phyloP scores from a whole-genome alignment of 1,139 yeast species.

The Lipomyces yarrowii region DNA sequence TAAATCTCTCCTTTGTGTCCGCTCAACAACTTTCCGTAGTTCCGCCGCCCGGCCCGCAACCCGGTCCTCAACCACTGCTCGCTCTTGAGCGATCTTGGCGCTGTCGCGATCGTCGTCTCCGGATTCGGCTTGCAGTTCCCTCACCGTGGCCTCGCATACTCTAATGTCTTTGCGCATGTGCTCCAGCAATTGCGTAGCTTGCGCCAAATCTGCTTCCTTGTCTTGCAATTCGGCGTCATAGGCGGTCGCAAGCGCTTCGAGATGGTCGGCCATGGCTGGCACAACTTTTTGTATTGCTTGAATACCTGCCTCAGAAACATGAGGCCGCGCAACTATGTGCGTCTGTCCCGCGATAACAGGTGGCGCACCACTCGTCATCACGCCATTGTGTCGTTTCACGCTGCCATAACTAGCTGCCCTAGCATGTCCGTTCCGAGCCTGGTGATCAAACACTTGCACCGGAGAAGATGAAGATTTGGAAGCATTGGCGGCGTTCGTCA shows the following conservation, averaged over 20 bases:
- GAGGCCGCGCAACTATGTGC: constrained; percentile 33
- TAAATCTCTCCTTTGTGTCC: constrained; percentile 58
- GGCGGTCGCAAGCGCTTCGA: constrained; percentile 57
- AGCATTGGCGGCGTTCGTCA: background rate
- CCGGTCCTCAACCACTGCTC: constrained; percentile 36
- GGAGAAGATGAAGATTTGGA: constrained; percentile 33
- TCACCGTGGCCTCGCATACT: constrained; percentile 37
- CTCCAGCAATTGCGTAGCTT: constrained; percentile 49
- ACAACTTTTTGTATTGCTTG: constrained; percentile 52
- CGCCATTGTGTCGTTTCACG: background rate
- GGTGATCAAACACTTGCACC: constrained; percentile 17
- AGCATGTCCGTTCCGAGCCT: constrained; percentile 21
- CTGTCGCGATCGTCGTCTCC: constrained; percentile 36
- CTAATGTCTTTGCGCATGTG: constrained; percentile 48
- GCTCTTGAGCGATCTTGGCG: constrained; percentile 29
- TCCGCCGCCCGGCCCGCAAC: constrained; percentile 42
- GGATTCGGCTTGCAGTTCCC: constrained; percentile 31
- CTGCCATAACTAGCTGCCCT: constrained; percentile 12
- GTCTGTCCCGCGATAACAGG: constrained; percentile 9
- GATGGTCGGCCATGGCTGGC: constrained; percentile 49
- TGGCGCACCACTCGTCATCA: constrained; percentile 2
- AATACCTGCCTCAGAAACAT: constrained; percentile 54
- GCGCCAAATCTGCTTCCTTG: constrained; percentile 53
- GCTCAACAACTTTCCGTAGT: constrained; percentile 52
- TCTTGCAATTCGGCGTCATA: constrained; percentile 57